Base-by-base conservation (phyloP, 2,329 filamentous ascomycete species). In the Penicillium sp. region DNA sequence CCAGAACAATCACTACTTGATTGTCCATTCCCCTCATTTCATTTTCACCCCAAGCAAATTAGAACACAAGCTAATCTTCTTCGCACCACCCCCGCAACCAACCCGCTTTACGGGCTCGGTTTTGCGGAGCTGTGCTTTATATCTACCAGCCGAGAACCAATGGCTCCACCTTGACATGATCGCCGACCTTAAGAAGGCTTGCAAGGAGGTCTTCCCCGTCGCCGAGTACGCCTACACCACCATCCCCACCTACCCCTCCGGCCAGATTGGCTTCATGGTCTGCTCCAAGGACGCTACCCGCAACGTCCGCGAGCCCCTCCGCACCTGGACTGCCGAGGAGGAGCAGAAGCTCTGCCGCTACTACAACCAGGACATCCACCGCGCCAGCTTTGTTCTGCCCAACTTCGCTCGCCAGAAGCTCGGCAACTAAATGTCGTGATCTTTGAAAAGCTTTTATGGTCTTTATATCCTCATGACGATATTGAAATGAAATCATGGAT, bases 251-350 rank as follows among this genome's bases (percentile, higher is more conserved):
- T 98, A 98, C 79, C 93, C 93, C 60, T 95, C 88, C 50, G 93
- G 93, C 69, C 93, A 98, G 78, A 98, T 98, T 67, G 93, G 93
- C 69, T 98, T 98, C 84, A 96, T 98, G 90, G 88, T 98, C 69
- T 97, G 93, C 84, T 87, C 80, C 84, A 97, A 98, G 83, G 91
- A 97, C 69, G 77, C 83, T 69, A 82, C 74, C 68, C 82, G 84
- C 71, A 81, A 98, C 74, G 80, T 97, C 69, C 88, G 81, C 72
- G 87, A 84, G 73, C 93, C 93, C 47, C 68, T 96, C 55, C 85
- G 93, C 67, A 78, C 74, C 63, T 95, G 89, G 85, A 78, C 82
- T 57, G 69, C 78, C 57, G 90, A 94, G 74, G 89, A 97, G 75
- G 93, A 98, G 81, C 84, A 88, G 67, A 84, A 88, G 73, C 77